Base-by-base conservation (phyloP, 768 basidiomycete genomes). In the Gloeopeniophorella convolvens region DNA sequence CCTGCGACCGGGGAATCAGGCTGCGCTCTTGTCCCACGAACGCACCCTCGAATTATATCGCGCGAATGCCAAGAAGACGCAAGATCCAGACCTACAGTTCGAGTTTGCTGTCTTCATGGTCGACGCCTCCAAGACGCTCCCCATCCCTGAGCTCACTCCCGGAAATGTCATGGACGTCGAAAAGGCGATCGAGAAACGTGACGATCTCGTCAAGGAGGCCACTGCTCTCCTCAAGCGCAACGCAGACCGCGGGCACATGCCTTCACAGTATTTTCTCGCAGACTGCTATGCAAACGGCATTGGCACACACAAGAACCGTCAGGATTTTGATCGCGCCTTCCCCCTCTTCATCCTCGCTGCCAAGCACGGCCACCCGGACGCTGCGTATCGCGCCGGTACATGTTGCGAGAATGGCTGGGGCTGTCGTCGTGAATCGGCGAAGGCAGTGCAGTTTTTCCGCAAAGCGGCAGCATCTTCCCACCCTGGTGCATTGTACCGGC, bases 371-470 rank as follows among this genome's bases (percentile, higher is more conserved):
- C 95, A 98, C 64, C 85, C 92, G 2, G 94, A 97, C 60, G 94
- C 92, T 13, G 81, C 90, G 4, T 99, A 93, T 68, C 87, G 95
- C 26, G 88, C 94, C 0, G 96, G 93, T 27, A 94, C 94, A 3
- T 99, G 96, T 65, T 96, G 91, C 68, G 96, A 99, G 75, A 94
- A 97, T 60, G 96, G 94, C 24, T 98, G 95, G 96, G 96, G 96
- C 5, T 95, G 92, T 65, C 75, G 95, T 43, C 78, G 92, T 12
- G 96, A 98, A 67, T 84, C 81, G 15, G 83, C 84, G 36, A 97
- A 97, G 63, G 92, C 95, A 0, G 68, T 97, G 30, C 83, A 87
- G 49, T 96, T 93, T 72, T 98, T 85, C 72, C 82, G 88, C 51
- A 98, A 96, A 68, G 91, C 94, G 6, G 90, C 85, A 0, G 91